Evolutionary conservation across 2,329 filamentous ascomycete species (phyloP).

Genomic region (Apiospora arundinis): DNA sequence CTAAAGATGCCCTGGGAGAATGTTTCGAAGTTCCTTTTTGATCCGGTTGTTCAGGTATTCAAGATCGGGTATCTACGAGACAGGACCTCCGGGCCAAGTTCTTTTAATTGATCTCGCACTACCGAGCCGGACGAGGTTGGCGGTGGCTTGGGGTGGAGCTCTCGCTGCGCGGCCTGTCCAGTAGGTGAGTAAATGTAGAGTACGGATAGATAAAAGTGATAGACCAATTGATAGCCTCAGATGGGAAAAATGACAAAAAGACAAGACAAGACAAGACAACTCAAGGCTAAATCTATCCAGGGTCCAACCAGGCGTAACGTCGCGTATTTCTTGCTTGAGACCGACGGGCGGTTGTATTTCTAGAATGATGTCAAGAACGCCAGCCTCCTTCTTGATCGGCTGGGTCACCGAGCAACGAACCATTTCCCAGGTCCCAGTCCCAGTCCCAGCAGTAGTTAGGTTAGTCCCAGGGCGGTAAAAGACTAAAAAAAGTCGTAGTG

Average conservation of each 20-base stretch:
- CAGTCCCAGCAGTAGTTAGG: not conserved
- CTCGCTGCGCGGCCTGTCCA: not conserved
- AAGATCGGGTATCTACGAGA: constrained; percentile 5
- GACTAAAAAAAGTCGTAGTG: not conserved
- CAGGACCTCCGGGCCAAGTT: not conserved
- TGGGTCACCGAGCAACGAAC: constrained; percentile 15
- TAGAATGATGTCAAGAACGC: constrained; percentile 10
- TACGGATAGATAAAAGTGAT: not conserved
- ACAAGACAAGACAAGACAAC: not conserved
- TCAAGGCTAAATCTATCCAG: not conserved
- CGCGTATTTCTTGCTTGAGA: not conserved
- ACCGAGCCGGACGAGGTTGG: constrained; percentile 15
- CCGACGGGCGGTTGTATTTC: not conserved
- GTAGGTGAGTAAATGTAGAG: not conserved
- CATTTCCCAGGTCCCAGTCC: not conserved
- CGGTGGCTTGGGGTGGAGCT: constrained; percentile 12
- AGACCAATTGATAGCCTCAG: not conserved
- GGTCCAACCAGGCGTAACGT: not conserved
- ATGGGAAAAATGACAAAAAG: not conserved
- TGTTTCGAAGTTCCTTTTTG: not conserved
- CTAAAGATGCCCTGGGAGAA: not conserved
- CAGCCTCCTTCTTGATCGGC: constrained; percentile 8
- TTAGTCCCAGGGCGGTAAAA: not conserved
- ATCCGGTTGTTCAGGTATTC: not conserved
- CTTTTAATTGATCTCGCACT: constrained; percentile 6